These are phyloP conservation scores for Zizania palustris DNA, from an alignment of 202 grass and related monocot genomes.

Conservation along the genomic window DNA sequence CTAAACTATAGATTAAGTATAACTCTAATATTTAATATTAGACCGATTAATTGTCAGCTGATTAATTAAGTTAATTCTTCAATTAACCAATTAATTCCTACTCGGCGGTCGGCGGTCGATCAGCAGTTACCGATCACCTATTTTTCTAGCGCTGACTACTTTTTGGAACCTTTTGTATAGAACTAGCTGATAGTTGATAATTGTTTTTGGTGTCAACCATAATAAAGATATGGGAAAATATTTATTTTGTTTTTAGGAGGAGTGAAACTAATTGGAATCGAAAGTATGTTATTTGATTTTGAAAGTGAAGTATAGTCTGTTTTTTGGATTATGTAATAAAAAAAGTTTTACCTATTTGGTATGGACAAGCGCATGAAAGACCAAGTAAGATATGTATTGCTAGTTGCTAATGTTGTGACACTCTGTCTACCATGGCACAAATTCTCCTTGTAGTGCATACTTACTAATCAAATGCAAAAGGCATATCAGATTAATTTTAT, in stretches of 20 bases:
- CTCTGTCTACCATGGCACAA: neutral
- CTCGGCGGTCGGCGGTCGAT: too few species aligned
- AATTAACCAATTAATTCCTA: too few species aligned
- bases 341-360: neutral
- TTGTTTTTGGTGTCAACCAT: neutral
- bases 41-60: too few species aligned
- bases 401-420: conserved; percentile 8
- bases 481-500: neutral
- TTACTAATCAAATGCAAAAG: neutral
- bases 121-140: too few species aligned
- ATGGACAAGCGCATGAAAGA: neutral
- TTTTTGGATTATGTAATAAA: neutral
- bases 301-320: too few species aligned
- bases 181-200: neutral
- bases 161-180: too few species aligned
- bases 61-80: too few species aligned
- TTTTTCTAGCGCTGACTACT: too few species aligned
- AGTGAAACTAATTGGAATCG: neutral
- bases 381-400: neutral
- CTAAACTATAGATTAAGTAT: too few species aligned
- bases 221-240: neutral
- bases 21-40: too few species aligned
- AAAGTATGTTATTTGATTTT: too few species aligned
- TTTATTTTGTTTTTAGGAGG: neutral
- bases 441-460: neutral